Evolutionary conservation across 345 rosid species (phyloP).

Genomic region (Acer negundo): DNA sequence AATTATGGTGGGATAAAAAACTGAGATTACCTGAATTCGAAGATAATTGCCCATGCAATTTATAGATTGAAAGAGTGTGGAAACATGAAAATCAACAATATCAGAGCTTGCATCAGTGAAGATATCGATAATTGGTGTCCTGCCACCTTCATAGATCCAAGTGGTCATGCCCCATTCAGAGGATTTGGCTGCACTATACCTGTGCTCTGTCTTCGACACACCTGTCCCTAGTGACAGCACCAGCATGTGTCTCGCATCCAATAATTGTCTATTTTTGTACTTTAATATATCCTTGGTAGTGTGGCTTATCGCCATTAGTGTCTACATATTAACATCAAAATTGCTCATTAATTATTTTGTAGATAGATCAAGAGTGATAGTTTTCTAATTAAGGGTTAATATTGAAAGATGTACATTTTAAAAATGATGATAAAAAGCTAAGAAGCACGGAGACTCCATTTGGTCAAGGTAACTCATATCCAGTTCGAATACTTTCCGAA

Average conservation of each 20-base stretch:
- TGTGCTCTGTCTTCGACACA: conserved; percentile 21
- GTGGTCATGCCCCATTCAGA: conserved; percentile 24
- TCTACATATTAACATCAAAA: conserved; percentile 9
- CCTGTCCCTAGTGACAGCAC: conserved; percentile 32
- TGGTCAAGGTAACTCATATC: no score
- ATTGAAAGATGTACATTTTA: no score
- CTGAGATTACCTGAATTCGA: conserved; percentile 25
- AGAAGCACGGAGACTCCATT: no score
- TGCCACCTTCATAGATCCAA: conserved; percentile 24
- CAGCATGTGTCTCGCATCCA: conserved; percentile 14
- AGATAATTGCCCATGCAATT: conserved; percentile 12
- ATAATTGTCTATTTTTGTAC: neutral
- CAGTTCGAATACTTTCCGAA: no score
- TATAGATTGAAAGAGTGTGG: conserved; percentile 13
- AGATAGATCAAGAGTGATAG: no score
- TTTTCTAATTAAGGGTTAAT: no score
- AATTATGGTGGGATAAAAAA: neutral
- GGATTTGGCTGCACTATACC: conserved; percentile 25
- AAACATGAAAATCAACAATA: conserved; percentile 22
- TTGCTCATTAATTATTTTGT: neutral
- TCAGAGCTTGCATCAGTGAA: conserved; percentile 18
- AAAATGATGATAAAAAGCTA: no score
- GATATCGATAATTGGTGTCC: conserved; percentile 20
- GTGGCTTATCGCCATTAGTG: conserved; percentile 18
- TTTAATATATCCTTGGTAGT: conserved; percentile 15